Evolutionary conservation across 73 alveolate genomes (phyloP), one percentile per base, ranked within the genome.

Genomic region (Urostyla sp.): DNA sequence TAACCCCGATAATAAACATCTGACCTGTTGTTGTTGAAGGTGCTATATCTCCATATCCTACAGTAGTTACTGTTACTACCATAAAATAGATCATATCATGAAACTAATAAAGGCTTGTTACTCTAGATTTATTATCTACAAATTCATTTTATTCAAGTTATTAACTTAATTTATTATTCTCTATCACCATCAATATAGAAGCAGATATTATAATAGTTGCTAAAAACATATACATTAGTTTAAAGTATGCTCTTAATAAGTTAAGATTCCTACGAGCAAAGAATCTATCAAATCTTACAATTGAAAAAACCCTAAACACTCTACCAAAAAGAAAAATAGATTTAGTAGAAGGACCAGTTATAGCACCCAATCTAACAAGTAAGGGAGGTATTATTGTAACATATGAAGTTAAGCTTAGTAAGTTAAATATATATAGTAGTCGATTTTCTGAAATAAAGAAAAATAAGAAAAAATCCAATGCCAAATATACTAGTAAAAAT

Each of bases 21-120:
- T 98, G 75, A 20, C 98, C 98, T 28, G 67, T 80, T 66, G 75
- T 82, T 28, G 93, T 80, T 51, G 72, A 66, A 8, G 99, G 98
- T 57, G 80, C 75, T 21, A 95, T 92, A 87, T 95, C 99, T 5
- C 99, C 99, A 87, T 89, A 95, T 0, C 98, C 98, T 16, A 88
- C 91, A 26, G 98, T 89, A 16, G 95, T 89, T 75, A 93, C 72
- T n/a, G 96, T 93, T 16, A 90, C 95, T 38, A 93, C 80, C 86
- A 84, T 87, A 60, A 84, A 93, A 77, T 93, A 93, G 27, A 93
- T 56, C 73, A 90, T 83, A 48, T 90, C 94, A 75, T 90, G 98
- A 69, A 90, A 93, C 38, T 67, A 16, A 87, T 75, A 89, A 3
- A 60, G 43, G 26, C 80, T 87, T 18, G 4, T 16, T 0, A 63